Percentiles rank a stretch among this genome's conserved stretches.
phyloP scores from a whole-genome alignment of 2,329 filamentous ascomycete genomes.

The Monilinia fructigena region DNA sequence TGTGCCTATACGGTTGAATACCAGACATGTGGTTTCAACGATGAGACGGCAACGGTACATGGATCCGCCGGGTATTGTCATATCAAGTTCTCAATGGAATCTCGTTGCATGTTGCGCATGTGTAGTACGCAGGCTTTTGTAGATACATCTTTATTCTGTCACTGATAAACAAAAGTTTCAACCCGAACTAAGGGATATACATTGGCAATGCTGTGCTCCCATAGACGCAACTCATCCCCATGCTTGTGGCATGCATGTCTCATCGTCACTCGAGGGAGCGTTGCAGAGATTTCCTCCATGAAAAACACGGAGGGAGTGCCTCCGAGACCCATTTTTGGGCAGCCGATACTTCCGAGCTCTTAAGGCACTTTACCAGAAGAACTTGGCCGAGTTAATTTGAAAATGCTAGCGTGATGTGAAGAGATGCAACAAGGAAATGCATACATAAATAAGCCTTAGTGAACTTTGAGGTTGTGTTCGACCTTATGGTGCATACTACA shows the following conservation, averaged over 20 bases:
- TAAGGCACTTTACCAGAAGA: neutral
- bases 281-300: neutral
- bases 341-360: neutral
- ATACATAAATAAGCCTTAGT: neutral
- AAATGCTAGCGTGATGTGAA: neutral
- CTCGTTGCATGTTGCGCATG: constrained; percentile 10
- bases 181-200: neutral
- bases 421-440: neutral
- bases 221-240: neutral
- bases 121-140: neutral
- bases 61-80: neutral
- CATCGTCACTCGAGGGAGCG: neutral
- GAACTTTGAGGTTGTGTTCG: neutral
- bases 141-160: neutral
- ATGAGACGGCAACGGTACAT: neutral
- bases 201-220: neutral
- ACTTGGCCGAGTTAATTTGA: neutral
- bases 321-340: neutral
- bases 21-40: neutral
- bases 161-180: neutral
- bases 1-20: neutral
- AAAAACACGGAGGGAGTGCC: constrained; percentile 7
- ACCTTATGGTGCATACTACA: neutral
- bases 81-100: neutral
- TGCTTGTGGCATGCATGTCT: neutral